Conservation (phyloP, 352 stramenopile species). For the Phytopythium aichiense region DNA sequence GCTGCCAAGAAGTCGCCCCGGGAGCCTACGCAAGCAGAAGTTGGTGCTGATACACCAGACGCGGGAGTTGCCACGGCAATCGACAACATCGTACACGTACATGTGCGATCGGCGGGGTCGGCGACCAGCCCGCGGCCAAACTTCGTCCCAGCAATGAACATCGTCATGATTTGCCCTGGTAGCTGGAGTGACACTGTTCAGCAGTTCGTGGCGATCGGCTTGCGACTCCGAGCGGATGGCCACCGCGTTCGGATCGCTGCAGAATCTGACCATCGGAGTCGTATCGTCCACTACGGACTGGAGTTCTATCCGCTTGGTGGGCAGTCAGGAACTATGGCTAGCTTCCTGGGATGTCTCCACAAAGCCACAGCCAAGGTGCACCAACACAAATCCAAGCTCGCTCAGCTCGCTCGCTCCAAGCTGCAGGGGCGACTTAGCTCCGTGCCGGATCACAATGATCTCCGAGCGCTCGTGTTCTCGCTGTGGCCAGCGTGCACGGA, state of each 20-base stretch:
- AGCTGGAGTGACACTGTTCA: conserved; percentile 67
- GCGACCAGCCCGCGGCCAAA: background rate
- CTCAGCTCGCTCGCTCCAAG: conserved; percentile 1
- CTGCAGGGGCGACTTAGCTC: background rate
- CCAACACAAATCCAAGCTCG: background rate
- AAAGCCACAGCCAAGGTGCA: conserved; percentile 7
- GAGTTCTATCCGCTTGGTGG: conserved; percentile 73
- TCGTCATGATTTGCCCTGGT: conserved; percentile 66
- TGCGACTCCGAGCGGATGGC: conserved; percentile 66
- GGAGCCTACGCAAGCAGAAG: background rate
- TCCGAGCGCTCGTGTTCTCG: conserved; percentile 51
- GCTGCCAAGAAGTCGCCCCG: background rate
- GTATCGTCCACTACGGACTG: conserved; percentile 51
- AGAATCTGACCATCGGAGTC: conserved; percentile 66
- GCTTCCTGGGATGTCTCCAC: conserved; percentile 43
- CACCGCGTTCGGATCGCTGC: conserved; percentile 90
- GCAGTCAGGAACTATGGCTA: conserved; percentile 33
- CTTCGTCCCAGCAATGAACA: conserved; percentile 55
- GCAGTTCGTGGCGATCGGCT: conserved; percentile 71
- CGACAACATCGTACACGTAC: background rate
- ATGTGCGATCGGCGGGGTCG: background rate
- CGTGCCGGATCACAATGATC: conserved; percentile 27
- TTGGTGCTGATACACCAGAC: background rate
- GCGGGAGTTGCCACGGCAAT: too few relatives aligned
- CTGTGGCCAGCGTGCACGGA: conserved; percentile 55